These are phyloP conservation scores for Podila horticola DNA, from an alignment of 192 early-diverging fungal genomes.

Conservation along the genomic window DNA sequence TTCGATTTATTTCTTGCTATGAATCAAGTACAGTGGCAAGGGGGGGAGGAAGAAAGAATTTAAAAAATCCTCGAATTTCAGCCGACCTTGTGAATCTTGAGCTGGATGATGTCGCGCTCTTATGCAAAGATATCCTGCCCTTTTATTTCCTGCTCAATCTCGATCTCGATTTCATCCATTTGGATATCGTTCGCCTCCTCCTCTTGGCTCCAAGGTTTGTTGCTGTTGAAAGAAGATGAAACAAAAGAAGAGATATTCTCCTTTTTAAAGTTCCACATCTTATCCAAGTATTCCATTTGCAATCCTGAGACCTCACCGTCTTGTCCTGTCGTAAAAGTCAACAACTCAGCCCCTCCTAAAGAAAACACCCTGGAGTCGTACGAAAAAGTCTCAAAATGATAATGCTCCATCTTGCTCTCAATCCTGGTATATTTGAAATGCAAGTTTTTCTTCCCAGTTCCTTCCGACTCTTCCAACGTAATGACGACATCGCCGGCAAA, in stretches of 20 bases:
- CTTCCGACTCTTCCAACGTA: not conserved
- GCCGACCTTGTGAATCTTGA: slow-evolving; percentile 1
- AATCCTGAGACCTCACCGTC: slow-evolving; percentile 13
- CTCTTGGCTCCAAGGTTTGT: slow-evolving; percentile 5
- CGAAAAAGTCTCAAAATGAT: slow-evolving; percentile 13
- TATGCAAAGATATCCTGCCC: slow-evolving; percentile 6
- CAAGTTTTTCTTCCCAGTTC: not conserved
- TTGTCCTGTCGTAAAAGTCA: slow-evolving; percentile 12
- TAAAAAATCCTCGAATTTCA: slow-evolving; percentile 2
- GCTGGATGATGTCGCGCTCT: slow-evolving; percentile 4
- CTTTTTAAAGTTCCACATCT: slow-evolving; percentile 11
- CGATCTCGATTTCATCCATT: slow-evolving; percentile 6
- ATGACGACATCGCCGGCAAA: slow-evolving; percentile 10
- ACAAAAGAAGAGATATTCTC: not conserved
- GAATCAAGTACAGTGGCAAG: slow-evolving; percentile 7
- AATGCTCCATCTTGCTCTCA: slow-evolving; percentile 19
- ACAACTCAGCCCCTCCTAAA: not conserved
- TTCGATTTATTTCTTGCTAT: slow-evolving; percentile 8
- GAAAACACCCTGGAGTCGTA: slow-evolving; percentile 3
- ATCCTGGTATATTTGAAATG: not conserved
- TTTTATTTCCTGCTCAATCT: slow-evolving; percentile 1
- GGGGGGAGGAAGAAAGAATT: not conserved
- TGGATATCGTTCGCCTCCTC: slow-evolving; percentile 4
- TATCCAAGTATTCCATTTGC: slow-evolving; percentile 4
- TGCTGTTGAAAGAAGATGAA: slow-evolving; percentile 6